A percentile compares a stretch with the other conserved stretches of the same genome.
Conservation (phyloP, 257 asterid genomes). For the Orobanche coerulescens region DNA sequence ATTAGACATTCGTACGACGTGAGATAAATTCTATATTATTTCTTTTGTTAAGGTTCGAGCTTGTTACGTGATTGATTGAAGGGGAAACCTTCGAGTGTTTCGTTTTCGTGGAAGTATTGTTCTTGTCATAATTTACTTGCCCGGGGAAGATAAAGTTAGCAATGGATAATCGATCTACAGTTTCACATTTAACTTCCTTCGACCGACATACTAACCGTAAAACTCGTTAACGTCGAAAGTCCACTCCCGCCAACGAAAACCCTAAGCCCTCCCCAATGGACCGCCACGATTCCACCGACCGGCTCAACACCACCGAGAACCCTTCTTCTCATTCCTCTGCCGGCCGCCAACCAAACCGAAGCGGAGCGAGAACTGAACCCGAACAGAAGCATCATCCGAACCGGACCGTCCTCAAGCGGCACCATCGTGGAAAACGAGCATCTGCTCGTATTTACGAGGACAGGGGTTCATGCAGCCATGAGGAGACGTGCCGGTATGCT, state of each 20-base stretch:
- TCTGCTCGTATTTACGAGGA: slow-evolving; percentile 74
- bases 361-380: slow-evolving; percentile 49
- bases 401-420: slow-evolving; percentile 25
- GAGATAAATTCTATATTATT: too few species aligned
- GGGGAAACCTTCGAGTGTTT: too few species aligned
- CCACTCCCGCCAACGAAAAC: slow-evolving; percentile 42
- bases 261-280: slow-evolving; percentile 49
- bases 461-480: slow-evolving; percentile 65
- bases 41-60: too few species aligned
- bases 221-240: too few species aligned
- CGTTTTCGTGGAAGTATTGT: too few species aligned
- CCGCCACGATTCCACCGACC: slow-evolving; percentile 32
- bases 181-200: too few species aligned
- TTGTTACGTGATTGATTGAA: too few species aligned
- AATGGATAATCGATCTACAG: too few species aligned
- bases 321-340: slow-evolving; percentile 18
- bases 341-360: slow-evolving; percentile 25
- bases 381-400: slow-evolving; percentile 25
- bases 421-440: slow-evolving; percentile 79
- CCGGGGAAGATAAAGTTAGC: too few species aligned
- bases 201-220: too few species aligned
- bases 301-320: slow-evolving; percentile 9
- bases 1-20: too few species aligned
- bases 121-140: too few species aligned
- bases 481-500: slow-evolving; percentile 74